Evolutionary conservation across 2,329 filamentous ascomycete genomes (phyloP), one percentile per base, ranked within the genome.

Genomic region (Zymoseptoria passerinii): DNA sequence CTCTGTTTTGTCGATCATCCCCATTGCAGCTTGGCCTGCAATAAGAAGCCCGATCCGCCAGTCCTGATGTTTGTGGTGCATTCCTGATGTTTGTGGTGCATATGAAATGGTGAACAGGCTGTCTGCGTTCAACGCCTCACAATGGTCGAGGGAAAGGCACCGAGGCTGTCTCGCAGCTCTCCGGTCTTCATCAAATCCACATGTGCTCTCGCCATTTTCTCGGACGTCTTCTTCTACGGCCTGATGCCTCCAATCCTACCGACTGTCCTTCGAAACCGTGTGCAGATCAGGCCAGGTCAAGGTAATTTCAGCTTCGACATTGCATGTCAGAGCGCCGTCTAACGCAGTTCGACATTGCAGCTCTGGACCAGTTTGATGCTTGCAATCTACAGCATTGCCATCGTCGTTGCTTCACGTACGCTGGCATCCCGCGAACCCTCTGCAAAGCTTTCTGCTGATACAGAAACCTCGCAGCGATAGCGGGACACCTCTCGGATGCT

Each of bases 141-240:
- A 50, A 50, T 50, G 48, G 19, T 18, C 5, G 48, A 19, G 4
- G 19, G 48, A 16, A 50, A 50, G 20, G 48, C 48, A 50, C n/a
- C 48, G 20, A 50, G 18, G 48, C 48, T 50, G 48, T 50, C 16
- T 8, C 48, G 48, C 48, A 50, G 48, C 48, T 50, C 48, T 50
- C 48, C 48, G 18, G 6, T 19, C 18, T 50, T 50, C 48, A 18
- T 50, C 20, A 50, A 50, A 18, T 5, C 48, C 48, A 50, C 20
- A 50, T 50, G 48, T 74, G 27, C 72, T 68, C n/a, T 70, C 48
- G 48, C 48, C 48, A 50, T 50, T 16, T 52, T 52, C 10, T 35
- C 51, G 54, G 54, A 56, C 49, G 40, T 56, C 10, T 56, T 52
- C 28, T 23, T 49, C 35, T 56, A 56, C 28, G 54, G 48, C 13